Percentiles rank a stretch among this genome's conserved stretches.
Conservation (phyloP, 225 moss, liverwort and hornwort species). For the Physcomitrellopsis africana region DNA sequence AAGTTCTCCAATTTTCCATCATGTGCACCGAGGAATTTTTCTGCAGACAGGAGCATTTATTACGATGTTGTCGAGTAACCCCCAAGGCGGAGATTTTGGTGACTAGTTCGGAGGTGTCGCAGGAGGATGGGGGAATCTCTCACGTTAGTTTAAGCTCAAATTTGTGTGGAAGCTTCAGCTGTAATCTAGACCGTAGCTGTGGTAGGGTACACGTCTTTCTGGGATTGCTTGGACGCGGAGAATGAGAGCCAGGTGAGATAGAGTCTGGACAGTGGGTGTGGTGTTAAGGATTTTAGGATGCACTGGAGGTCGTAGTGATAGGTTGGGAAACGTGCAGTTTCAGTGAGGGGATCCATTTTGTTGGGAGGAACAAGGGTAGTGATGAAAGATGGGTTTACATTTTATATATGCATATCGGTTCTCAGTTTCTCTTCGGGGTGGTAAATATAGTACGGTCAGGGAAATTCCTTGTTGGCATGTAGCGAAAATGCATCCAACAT, state of each 20-base stretch:
- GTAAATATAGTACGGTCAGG: background rate
- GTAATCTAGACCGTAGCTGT: background rate
- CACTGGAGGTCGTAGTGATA: background rate
- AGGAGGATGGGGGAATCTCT: background rate
- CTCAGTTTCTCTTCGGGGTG: background rate
- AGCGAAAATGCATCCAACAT: background rate
- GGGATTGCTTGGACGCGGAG: constrained; percentile 11
- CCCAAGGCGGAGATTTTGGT: background rate
- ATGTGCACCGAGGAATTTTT: background rate
- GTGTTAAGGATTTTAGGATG: background rate
- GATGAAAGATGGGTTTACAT: background rate
- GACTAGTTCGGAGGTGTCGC: constrained; percentile 11
- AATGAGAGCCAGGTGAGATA: background rate
- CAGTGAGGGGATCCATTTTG: background rate
- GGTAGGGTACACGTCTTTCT: background rate
- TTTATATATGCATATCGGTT: background rate
- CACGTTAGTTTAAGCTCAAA: background rate
- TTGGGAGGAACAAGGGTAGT: background rate
- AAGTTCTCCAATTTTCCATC: background rate
- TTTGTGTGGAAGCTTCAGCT: too few relatives aligned
- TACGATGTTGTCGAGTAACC: background rate
- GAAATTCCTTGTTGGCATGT: background rate
- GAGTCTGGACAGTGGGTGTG: background rate
- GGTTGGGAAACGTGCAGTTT: background rate
- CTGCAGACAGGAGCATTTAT: background rate